Percentiles rank a stretch among this genome's conserved stretches.
Evolutionary conservation across 495 filamentous ascomycete genomes (phyloP).

Genomic region (Trichoderma parareesei): DNA sequence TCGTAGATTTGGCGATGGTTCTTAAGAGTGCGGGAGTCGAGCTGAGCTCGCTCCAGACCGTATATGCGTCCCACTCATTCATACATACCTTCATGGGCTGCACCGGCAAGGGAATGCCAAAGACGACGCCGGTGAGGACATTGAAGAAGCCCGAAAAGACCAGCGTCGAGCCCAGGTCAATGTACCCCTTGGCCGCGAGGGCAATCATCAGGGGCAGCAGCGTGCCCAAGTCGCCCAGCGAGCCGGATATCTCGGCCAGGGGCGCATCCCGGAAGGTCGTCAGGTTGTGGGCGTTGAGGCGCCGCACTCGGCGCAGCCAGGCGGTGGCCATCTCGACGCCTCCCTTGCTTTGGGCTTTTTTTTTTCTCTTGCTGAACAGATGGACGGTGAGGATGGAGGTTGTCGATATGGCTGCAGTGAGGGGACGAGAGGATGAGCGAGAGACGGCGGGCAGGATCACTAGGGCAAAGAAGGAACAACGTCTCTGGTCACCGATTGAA

Average conservation of each 20-base stretch:
- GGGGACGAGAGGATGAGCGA: too few species aligned
- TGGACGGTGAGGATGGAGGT: background rate
- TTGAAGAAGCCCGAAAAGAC: slow-evolving; percentile 85
- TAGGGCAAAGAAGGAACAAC: too few species aligned
- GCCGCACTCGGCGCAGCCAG: slow-evolving; percentile 19
- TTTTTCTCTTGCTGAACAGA: background rate
- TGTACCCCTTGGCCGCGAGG: slow-evolving; percentile 61
- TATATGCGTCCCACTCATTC: background rate
- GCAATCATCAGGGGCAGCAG: slow-evolving; percentile 84
- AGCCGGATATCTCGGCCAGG: slow-evolving; percentile 77
- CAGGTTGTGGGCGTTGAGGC: slow-evolving; percentile 37
- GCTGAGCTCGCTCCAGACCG: slow-evolving; percentile 1
- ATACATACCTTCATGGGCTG: slow-evolving; percentile 65
- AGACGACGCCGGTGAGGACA: slow-evolving; percentile 68
- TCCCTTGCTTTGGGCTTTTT: background rate
- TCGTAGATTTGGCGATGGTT: too few species aligned
- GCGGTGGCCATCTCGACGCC: background rate
- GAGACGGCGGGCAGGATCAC: too few species aligned
- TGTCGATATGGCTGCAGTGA: too few species aligned
- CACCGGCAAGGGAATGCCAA: slow-evolving; percentile 80
- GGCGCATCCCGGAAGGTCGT: slow-evolving; percentile 40
- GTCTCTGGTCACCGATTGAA: too few species aligned
- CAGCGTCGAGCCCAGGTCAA: slow-evolving; percentile 75
- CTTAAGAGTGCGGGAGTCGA: background rate
- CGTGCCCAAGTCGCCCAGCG: slow-evolving; percentile 85